Evolutionary conservation across 2,329 filamentous ascomycete genomes (phyloP).

Genomic region (Zymoseptoria passerinii): DNA sequence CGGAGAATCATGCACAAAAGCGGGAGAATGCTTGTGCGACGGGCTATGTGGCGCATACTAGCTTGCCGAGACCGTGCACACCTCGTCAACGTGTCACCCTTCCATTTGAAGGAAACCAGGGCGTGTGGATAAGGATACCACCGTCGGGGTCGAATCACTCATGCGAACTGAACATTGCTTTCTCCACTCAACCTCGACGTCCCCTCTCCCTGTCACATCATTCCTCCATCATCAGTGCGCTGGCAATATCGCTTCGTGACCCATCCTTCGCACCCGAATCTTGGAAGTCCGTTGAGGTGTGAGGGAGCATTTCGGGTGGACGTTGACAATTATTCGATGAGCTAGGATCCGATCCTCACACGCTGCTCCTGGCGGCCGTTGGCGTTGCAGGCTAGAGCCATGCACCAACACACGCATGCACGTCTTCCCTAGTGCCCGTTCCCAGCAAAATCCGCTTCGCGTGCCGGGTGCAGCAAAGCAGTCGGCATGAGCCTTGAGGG

Average conservation of each 20-base stretch:
- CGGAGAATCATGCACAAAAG: slow-evolving; percentile 6
- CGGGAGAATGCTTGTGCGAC: slow-evolving; percentile 11
- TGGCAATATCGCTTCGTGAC: not conserved
- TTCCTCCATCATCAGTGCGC: not conserved
- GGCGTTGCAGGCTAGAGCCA: slow-evolving; percentile 6
- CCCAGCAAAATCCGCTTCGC: slow-evolving; percentile 3
- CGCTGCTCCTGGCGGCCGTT: slow-evolving; percentile 2
- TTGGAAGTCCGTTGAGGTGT: not conserved
- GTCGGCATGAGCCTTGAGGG: not conserved
- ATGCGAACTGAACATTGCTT: slow-evolving; percentile 6
- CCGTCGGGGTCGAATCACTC: not conserved
- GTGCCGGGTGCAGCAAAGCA: slow-evolving; percentile 2
- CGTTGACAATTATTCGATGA: not conserved
- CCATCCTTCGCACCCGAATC: not conserved
- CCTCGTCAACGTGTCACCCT: slow-evolving; percentile 18
- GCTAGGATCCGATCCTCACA: not conserved
- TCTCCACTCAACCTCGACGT: slow-evolving; percentile 2
- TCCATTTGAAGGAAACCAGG: slow-evolving; percentile 14
- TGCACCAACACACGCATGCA: slow-evolving; percentile 2
- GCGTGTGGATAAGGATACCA: not conserved
- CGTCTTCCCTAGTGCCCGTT: slow-evolving; percentile 5
- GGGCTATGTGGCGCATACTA: slow-evolving; percentile 16
- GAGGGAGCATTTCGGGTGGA: not conserved
- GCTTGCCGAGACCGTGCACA: slow-evolving; percentile 23
- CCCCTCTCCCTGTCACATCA: not conserved